Percentiles rank a stretch among this genome's conserved stretches.
phyloP scores from a whole-genome alignment of 768 basidiomycete genomes.

The Lentinula edodes region DNA sequence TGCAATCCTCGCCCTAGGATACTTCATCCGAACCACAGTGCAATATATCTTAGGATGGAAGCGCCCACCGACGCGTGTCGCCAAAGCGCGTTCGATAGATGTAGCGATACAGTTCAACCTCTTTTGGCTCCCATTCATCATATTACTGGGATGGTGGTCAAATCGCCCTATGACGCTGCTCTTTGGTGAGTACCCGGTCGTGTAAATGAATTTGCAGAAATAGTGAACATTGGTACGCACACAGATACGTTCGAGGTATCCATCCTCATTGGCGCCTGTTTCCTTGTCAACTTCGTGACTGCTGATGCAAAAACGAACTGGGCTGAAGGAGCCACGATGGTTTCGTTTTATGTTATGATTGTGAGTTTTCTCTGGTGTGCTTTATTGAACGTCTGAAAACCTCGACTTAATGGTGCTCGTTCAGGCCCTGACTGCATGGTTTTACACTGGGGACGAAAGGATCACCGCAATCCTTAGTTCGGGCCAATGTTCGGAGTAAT shows the following conservation, averaged over 20 bases:
- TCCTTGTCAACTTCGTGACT: constrained; percentile 77
- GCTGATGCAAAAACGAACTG: constrained; percentile 74
- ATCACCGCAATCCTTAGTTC: neutral
- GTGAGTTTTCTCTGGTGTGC: constrained; percentile 14
- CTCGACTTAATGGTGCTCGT: too few relatives aligned
- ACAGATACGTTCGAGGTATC: constrained; percentile 67
- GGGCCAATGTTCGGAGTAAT: neutral
- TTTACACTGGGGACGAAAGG: neutral
- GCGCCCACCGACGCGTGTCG: constrained; percentile 36
- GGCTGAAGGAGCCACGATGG: constrained; percentile 65
- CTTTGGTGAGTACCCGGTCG: constrained; percentile 42
- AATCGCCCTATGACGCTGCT: constrained; percentile 55
- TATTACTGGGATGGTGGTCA: constrained; percentile 65
- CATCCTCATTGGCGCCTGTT: constrained; percentile 58
- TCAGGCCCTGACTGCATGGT: constrained; percentile 4
- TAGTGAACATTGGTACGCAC: neutral
- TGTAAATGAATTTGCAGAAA: neutral
- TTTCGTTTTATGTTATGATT: constrained; percentile 65
- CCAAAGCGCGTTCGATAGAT: constrained; percentile 67
- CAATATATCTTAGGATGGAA: constrained; percentile 33
- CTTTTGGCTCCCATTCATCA: constrained; percentile 74
- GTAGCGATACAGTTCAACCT: constrained; percentile 72
- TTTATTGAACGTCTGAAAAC: neutral
- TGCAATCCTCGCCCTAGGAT: constrained; percentile 52
- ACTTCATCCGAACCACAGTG: constrained; percentile 19